Evolutionary conservation across 2,329 filamentous ascomycete genomes (phyloP), one percentile per base, ranked within the genome.

Genomic region (Tolypocladium guangdongense): DNA sequence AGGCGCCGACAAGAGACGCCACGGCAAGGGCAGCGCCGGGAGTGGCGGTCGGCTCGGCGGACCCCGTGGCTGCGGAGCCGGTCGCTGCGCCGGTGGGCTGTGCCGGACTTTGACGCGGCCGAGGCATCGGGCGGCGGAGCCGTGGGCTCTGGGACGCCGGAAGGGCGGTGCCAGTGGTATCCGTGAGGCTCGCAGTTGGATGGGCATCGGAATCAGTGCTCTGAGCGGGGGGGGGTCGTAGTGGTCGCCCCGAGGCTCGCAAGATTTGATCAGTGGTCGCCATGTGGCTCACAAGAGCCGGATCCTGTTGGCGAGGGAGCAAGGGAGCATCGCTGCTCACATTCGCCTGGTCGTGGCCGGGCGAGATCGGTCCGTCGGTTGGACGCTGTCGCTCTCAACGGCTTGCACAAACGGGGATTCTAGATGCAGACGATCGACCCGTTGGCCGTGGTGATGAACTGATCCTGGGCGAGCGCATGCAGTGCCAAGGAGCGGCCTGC

Each of bases 141-240:
- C 35, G 56, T 38, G 18, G 56, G 57, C 52, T 55, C 30, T 7
- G 57, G 39, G 5, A 56, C 51, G 5, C 55, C 57, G 22, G 49
- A 24, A 2, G 52, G 52, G 38, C 55, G 56, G 46, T 56, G 57
- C 55, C 55, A 57, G 55, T 58, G 57, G 51, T 57, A 55, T 4
- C 32, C 27, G 47, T 58, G 56, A 46, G 55, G 52, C 41, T 33
- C 32, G 39, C 27, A 18, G 32, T 4, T 27, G 24, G 18, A 39
- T 27, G 27, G 27, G 27, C 27, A 27, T 6, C 27, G 27, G 27
- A 3, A 27, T 27, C 27, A 27, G 27, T 27, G 27, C 27, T 27
- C 38, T 41, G 38, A 41, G 38, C 38, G 11, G n/a, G 38, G 20
- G 35, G n/a, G n/a, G n/a, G n/a, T n/a, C n/a, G n/a, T 38, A 33